Base-by-base conservation (phyloP, 331 rosid species). In the Acacia pycnantha region DNA sequence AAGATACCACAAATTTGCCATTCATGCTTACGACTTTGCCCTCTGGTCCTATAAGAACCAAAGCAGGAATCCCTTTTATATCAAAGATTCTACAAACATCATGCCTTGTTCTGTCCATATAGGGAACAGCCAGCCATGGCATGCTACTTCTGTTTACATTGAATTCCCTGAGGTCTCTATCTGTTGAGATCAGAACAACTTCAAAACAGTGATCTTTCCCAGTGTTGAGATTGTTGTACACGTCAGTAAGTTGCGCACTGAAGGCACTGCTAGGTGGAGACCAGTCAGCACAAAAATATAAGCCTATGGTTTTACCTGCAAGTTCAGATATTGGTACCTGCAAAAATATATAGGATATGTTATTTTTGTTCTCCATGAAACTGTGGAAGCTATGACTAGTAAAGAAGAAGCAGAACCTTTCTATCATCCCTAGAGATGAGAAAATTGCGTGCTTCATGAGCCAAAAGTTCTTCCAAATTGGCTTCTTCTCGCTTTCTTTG, bases 61-160 rank as follows among this genome's bases (percentile, higher is more conserved):
- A 84, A 4, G 90, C 90, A 13, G 97, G 97, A 70, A 96, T 90
- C 66, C 82, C 91, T 85, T 91, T 94, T 51, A 94, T 73, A 68
- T 87, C 73, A 24, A 90, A 96, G 82, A 94, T 94, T 81, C 98
- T 82, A 50, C 93, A 87, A 11, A 94, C 91, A 21, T 96, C 97
- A 70, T 84, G 94, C 75, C 95, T 84, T 72, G 97, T 85, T 73
- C 83, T 89, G 80, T 94, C 99, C 61, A 84, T 84, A 29, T 90
- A 94, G 0, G 98, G 95, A 51, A 96, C 79, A 24, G 92, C 89
- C 14, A 88, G 97, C 99, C 99, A 96, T 6, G 98, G 97, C 97
- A 91, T 94, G 70, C 75, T 84, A 22, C 73, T 70, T 54, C 70
- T 70, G 84, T 86, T 87, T 69, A 87, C 87, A 73, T 92, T 88